Evolutionary conservation across 148 eudicot genomes (phyloP), one percentile per base, ranked within the genome.

Genomic region (Selenicereus undatus): DNA sequence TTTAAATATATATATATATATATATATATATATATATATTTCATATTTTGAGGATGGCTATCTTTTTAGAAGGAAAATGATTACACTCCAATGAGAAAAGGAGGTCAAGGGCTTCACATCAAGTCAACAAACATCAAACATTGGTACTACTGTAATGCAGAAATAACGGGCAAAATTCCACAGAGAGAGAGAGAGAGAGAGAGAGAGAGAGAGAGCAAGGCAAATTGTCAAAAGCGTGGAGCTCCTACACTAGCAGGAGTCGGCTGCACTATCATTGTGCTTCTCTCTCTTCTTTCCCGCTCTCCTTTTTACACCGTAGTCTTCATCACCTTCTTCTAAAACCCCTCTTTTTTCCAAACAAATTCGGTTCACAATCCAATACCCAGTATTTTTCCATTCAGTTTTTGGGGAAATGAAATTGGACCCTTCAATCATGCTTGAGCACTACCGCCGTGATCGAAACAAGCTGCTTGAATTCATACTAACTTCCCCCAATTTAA

Each of bases 391-490:
- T 8, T 16, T 16, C 22, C n/a, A 0, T 17, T 56, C 13, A 65
- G 74, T 2, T 30, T n/a, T 1, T n/a, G 14, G 16, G 58, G 3
- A 51, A 8, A 24, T 39, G 73, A 81, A 82, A 52, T 79, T 79
- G 52, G 69, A 80, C 21, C 32, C 69, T 62, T 80, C 78, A 73
- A 22, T 81, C 24, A 81, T 84, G 78, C 71, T 91, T 26, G 88
- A 88, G 52, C 86, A 85, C 13, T 91, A 89, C 82, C 89, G 92
- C 27, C 78, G 84, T 77, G 98, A 95, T 85, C 91, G 94, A 73
- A 87, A 88, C 60, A 89, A 91, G 78, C 95, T 95, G 11, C 88
- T 95, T 9, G 88, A 91, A 64, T 93, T 88, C 80, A 80, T 95
- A 12, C 35, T 93, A 5, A 90, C 98, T 3, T 86, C 91, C 1